Evolutionary conservation across 371 early-diverging fungal genomes (phyloP), one percentile per base, ranked within the genome.

Genomic region (Mortierella sp.): DNA sequence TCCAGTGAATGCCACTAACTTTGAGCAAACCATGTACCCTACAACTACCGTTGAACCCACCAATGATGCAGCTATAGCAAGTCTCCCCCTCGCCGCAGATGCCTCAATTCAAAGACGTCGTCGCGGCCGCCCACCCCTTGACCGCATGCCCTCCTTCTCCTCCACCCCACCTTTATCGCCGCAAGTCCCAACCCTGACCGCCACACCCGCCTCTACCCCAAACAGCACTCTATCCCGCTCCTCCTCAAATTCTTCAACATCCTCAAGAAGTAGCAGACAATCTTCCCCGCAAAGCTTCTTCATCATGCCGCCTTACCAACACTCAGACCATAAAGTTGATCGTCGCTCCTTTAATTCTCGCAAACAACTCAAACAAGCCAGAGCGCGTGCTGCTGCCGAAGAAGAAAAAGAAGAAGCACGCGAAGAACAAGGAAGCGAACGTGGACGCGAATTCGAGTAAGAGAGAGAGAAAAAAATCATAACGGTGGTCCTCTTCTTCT

Each of bases 321-420:
- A 77, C 58, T 60, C 81, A n/a, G 57, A 26, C 24, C 13, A 31
- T 10, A 81, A 81, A 57, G 9, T 81, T 19, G 81, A 81, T 70
- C 77, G 74, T 2, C 77, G 81, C 4, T 77, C 81, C 28, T 81
- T 73, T 71, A 81, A 77, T 16, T 74, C 70, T 4, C 34, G 74
- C 68, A 76, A 81, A 57, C 74, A 77, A n/a, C 77, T 81, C 45
- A 76, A 77, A 57, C 70, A 74, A 19, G 77, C 77, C 13, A 73
- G 55, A 52, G 77, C 73, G 1, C 65, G 54, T 57, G 77, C 44
- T 24, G n/a, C 24, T 24, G 71, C 31, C 26, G 26, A n/a, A 6
- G 31, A 31, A 34, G 55, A 63, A 58, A 11, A n/a, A 6, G 31
- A 31, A 34, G 55, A 38, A 38, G 42, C 42, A 38, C 42, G 42